These are phyloP conservation scores for Fusarium phyllophilum DNA, from an alignment of 2,329 filamentous ascomycete genomes.

Conservation along the genomic window DNA sequence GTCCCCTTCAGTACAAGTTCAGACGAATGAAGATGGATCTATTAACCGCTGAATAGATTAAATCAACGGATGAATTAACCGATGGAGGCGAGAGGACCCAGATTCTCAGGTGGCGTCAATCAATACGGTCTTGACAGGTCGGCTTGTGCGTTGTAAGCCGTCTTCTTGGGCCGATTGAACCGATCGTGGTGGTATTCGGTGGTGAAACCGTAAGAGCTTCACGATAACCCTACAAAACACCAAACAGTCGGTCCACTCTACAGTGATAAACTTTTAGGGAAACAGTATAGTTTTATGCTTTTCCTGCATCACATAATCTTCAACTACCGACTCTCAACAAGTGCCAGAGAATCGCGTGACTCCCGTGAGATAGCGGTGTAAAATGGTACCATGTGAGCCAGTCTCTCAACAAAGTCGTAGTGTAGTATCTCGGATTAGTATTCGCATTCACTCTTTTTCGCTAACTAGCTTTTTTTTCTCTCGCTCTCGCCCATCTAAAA, in stretches of 20 bases:
- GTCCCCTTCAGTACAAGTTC: not conserved
- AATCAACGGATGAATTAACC: not conserved
- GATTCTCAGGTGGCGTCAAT: conserved; percentile 7
- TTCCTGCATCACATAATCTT: not conserved
- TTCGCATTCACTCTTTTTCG: not conserved
- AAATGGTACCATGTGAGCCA: conserved; percentile 11
- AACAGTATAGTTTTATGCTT: not conserved
- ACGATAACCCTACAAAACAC: not conserved
- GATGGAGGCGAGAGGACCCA: not conserved
- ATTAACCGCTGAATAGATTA: not conserved
- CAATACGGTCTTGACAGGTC: not conserved
- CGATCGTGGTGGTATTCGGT: not conserved
- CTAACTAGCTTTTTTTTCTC: not conserved
- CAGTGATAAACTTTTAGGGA: not conserved
- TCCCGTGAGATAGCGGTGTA: conserved; percentile 7
- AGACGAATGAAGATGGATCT: not conserved
- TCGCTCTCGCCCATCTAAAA: not conserved
- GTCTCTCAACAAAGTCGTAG: not conserved
- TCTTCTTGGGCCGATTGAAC: not conserved
- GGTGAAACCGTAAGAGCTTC: conserved; percentile 9
- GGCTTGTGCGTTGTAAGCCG: not conserved
- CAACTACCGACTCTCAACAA: not conserved
- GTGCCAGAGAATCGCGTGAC: conserved; percentile 14
- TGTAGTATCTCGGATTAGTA: not conserved
- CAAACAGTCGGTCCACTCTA: not conserved